Evolutionary conservation across 768 basidiomycete species (phyloP), one percentile per base, ranked within the genome.

Genomic region (Kwoniella botswanensis): DNA sequence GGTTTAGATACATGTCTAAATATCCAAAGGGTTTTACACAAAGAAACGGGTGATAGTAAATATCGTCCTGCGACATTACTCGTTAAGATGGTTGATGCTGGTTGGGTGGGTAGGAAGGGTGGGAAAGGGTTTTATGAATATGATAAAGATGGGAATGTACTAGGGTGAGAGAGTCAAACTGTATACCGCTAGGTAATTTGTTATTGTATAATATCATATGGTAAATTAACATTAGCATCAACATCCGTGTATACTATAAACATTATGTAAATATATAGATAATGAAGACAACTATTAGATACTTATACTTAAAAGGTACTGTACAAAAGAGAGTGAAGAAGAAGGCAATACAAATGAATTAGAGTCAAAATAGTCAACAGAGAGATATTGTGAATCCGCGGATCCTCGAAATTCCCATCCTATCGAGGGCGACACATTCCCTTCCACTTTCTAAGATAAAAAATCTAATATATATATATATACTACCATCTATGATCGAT

Each of bases 101-200:
- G 91, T 61, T 98, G 93, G 92, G 87, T 92, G 63, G 96, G 96
- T 12, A 90, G 87, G 86, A 96, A 96, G 87, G 93, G 88, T 68
- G 94, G 94, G 4, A 93, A 91, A 82, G 94, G 95, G 18, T 98
- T 98, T 84, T 98, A 97, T 79, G 93, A 95, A 73, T 97, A 97
- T 74, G 46, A 70, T 52, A 22, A 58, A 26, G 67, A 42, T 41
- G 68, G 68, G 13, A 57, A 63, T 43, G 63, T 46, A 42, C 10
- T 52, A 11, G 21, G 24, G n/a, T 22, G 9, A 55, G 21, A 12
- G 15, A n/a, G 21, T 50, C 13, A 42, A 4, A 42, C n/a, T 35
- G 26, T 43, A 35, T 35, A 18, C 10, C 13, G 18, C 22, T 24
- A 17, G 59, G 21, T 17, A 29, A 18, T 4, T 29, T 56, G 55